A percentile compares a stretch with the other conserved stretches of the same genome.
These are phyloP conservation scores for Stephania yunnanensis DNA, from an alignment of 164 flowering plant species.

Conservation along the genomic window DNA sequence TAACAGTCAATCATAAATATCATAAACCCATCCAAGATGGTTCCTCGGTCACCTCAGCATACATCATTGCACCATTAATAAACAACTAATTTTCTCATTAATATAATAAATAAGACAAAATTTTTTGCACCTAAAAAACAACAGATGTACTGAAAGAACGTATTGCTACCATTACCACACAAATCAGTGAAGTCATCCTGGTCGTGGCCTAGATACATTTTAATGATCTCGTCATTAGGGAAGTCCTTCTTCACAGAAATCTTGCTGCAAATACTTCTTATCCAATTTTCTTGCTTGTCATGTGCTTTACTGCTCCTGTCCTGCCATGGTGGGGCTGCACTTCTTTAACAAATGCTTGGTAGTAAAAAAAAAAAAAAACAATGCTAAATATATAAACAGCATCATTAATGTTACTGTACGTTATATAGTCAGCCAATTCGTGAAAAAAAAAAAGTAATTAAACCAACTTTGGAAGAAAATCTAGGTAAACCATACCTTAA, in stretches of 20 bases:
- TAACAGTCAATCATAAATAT: background rate
- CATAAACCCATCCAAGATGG: background rate
- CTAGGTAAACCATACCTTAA: slow-evolving; percentile 32
- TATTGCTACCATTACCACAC: background rate
- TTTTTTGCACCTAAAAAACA: background rate
- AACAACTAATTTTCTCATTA: background rate
- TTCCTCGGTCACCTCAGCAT: background rate
- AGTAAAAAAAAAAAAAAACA: background rate
- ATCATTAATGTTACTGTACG: background rate
- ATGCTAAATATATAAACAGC: background rate
- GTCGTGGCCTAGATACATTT: slow-evolving; percentile 51
- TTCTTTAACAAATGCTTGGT: background rate
- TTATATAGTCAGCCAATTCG: background rate
- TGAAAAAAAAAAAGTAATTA: background rate
- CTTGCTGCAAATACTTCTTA: slow-evolving; percentile 51
- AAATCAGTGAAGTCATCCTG: slow-evolving; percentile 29
- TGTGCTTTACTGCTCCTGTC: slow-evolving; percentile 41
- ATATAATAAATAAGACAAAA: background rate
- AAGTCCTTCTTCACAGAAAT: slow-evolving; percentile 57
- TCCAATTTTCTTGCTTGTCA: slow-evolving; percentile 60
- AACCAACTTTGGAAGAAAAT: background rate
- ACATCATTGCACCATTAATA: background rate
- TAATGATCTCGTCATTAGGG: slow-evolving; percentile 64
- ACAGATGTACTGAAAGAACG: background rate
- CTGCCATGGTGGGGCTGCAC: slow-evolving; percentile 30